Base-by-base conservation (phyloP, 805 yeast genomes). In the Zygoascus biomembranicola region DNA sequence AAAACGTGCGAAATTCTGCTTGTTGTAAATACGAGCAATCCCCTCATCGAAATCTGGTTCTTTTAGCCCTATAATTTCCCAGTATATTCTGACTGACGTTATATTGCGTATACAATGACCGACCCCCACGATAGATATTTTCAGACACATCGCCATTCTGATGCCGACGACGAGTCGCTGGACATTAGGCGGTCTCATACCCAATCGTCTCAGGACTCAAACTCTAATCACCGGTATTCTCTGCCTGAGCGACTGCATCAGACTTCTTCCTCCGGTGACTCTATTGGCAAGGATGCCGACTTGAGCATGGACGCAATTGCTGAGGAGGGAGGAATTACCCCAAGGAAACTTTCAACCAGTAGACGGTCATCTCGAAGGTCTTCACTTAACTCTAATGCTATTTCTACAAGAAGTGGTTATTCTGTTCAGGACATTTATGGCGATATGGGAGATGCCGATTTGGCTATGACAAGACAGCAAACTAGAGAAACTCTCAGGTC, bases 401-500 rank as follows among this genome's bases (percentile, higher is more conserved):
- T 42, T 10, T 45, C 37, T 4, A 26, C 48, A 19, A 45, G 20
- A 10, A 52, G 56, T 51, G 56, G 55, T 1, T 63, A 64, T 49
- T 57, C 59, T 9, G 56, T 56, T 42, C 54, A 64, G 56, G 73
- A 67, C 37, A 70, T 77, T 14, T 77, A 76, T 55, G 77, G 76
- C 6, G 69, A 63, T 5, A 71, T 70, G 31, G 57, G 70, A 54
- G 63, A 65, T 18, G 68, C 70, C 0, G 65, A 70, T 14, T 70
- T 78, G 18, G 65, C 68, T 4, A 55, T 79, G 42, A 66, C 63
- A 23, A 69, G 84, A 49, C 71, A 75, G 8, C 68, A 67, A 28
- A 77, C 82, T 1, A 66, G 73, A 43, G 71, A 68, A 26, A 73
- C 81, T 0, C 73, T 79, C 41, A n/a, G 50, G 37, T 57, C 61